Evolutionary conservation across 768 basidiomycete genomes (phyloP).

Genomic region (Termitomyces sp.): DNA sequence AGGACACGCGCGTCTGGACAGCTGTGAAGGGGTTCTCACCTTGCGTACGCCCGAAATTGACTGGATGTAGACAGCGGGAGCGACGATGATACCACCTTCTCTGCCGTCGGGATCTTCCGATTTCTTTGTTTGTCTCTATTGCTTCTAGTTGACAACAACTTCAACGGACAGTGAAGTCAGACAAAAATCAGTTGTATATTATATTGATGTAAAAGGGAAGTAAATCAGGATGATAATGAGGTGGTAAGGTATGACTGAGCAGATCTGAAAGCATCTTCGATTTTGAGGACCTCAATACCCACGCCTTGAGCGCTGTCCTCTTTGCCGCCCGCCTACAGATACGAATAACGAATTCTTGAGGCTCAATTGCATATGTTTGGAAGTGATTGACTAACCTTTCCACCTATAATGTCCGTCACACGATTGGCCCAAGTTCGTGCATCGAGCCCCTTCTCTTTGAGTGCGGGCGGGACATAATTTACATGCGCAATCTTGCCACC

Average conservation of each 20-base stretch:
- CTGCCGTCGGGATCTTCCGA: conserved; percentile 15
- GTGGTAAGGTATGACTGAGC: conserved; percentile 44
- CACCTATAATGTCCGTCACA: conserved; percentile 78
- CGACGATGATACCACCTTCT: conserved; percentile 1
- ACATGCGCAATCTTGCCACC: conserved; percentile 80
- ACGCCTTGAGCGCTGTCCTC: conserved; percentile 91
- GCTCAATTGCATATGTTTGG: neutral
- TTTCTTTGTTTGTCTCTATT: conserved; percentile 7
- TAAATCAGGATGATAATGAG: conserved; percentile 4
- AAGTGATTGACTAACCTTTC: conserved; percentile 60
- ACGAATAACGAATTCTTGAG: neutral
- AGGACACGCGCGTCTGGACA: neutral
- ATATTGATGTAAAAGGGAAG: too few relatives aligned
- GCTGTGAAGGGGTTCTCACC: conserved; percentile 12
- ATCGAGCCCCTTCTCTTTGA: conserved; percentile 67
- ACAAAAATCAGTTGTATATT: too few relatives aligned
- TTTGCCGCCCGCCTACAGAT: conserved; percentile 83
- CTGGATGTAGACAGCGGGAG: conserved; percentile 13
- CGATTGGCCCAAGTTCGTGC: conserved; percentile 86
- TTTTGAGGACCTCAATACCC: conserved; percentile 59
- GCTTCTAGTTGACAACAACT: neutral
- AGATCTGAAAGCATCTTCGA: conserved; percentile 62
- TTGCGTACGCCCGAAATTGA: conserved; percentile 14
- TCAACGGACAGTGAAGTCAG: too few relatives aligned
- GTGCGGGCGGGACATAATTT: conserved; percentile 65